Conservation (phyloP, 805 yeast genomes). For the Wickerhamomyces strasburgensis region DNA sequence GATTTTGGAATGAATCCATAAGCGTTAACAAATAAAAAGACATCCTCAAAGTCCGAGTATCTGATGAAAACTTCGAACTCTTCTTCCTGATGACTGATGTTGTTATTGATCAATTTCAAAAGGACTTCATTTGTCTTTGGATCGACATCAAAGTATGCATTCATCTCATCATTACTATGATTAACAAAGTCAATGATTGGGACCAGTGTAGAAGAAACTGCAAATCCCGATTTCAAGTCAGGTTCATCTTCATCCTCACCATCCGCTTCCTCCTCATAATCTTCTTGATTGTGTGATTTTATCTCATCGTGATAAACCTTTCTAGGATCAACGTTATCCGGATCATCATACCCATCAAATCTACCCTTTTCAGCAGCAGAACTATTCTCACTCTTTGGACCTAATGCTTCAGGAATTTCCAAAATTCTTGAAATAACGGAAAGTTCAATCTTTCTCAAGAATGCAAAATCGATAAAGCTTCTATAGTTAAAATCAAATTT, state of each 20-base stretch:
- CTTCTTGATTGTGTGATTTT: neutral
- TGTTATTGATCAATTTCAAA: slow-evolving; percentile 25
- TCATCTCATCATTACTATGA: slow-evolving; percentile 41
- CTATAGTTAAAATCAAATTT: slow-evolving; percentile 7
- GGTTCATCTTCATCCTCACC: slow-evolving; percentile 7
- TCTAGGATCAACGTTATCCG: slow-evolving; percentile 2
- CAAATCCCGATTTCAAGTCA: slow-evolving; percentile 32
- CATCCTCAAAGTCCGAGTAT: slow-evolving; percentile 40
- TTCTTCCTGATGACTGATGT: neutral
- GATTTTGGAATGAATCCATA: slow-evolving; percentile 45
- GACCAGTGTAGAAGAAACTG: slow-evolving; percentile 51
- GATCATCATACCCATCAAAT: slow-evolving; percentile 3
- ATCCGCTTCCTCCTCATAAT: neutral
- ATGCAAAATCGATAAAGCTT: slow-evolving; percentile 10
- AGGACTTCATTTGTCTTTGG: slow-evolving; percentile 37
- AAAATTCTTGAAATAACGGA: slow-evolving; percentile 56
- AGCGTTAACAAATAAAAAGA: slow-evolving; percentile 32
- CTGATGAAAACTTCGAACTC: slow-evolving; percentile 38
- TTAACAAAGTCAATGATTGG: slow-evolving; percentile 68
- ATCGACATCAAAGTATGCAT: slow-evolving; percentile 62
- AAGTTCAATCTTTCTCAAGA: slow-evolving; percentile 27
- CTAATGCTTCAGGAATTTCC: slow-evolving; percentile 49
- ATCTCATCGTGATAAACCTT: slow-evolving; percentile 4
- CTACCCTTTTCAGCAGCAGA: slow-evolving; percentile 2
- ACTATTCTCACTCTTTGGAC: neutral